Base-by-base conservation (phyloP, 306 rosid species). In the Hippophae rhamnoides region DNA sequence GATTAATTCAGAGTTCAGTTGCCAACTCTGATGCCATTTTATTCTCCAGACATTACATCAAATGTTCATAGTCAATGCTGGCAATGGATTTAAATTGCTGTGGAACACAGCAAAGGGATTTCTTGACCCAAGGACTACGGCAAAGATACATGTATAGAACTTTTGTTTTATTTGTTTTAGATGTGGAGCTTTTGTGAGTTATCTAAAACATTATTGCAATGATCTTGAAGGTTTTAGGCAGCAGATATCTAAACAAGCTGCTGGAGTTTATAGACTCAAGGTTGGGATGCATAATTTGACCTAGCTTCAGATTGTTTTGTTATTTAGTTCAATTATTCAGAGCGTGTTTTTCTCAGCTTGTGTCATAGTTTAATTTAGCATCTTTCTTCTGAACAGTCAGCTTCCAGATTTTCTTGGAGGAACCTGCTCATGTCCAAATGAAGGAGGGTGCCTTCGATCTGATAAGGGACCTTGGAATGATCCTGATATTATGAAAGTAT, bases 21-120 rank as follows among this genome's bases (percentile, higher is more conserved):
- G 62, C 73, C 8, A 13, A 58, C 76, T 69, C 75, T 81, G 69
- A 79, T 62, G 69, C 56, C 49, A 61, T 61, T 63, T 71, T 64
- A n/a, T 41, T 63, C 41, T 76, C 70, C 63, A 92, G 99, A 88
- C 99, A 57, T 81, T 92, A 55, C 84, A 85, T 69, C 99, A 88
- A 76, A 92, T 92, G 99, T 92, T 72, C 76, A 84, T 92, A 71
- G 95, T 92, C 54, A 92, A 92, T 80, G 99, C 99, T 54, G 93
- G 95, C 56, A 82, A 71, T 47, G 99, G 96, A 57, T 92, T 92
- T 81, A 92, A 80, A 78, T 69, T 87, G 43, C 68, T 92, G 53
- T 92, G 99, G 96, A 83, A 64, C 57, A 84, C 99, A 31, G 95
- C 82, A 71, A 87, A 77, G 78, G 67, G 89, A 51, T 92, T 92